These are phyloP conservation scores for Globisporangium carolinianum DNA, from an alignment of 352 stramenopile genomes.

Conservation along the genomic window DNA sequence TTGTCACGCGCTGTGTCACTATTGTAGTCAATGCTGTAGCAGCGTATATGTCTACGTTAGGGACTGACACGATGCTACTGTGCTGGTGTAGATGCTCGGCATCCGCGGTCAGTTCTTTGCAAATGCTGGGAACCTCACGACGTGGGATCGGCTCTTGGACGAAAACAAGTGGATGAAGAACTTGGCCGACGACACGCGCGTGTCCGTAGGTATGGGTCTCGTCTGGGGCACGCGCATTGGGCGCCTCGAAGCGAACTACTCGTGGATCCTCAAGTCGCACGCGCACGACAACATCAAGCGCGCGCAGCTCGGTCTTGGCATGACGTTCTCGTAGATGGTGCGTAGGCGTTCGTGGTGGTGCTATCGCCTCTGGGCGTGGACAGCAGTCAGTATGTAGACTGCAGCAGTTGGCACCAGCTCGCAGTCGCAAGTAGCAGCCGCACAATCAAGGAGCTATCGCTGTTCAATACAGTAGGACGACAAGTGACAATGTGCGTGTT, in stretches of 20 bases:
- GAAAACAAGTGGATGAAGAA: slow-evolving; percentile 90
- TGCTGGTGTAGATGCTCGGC: slow-evolving; percentile 48
- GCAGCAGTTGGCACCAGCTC: neutral
- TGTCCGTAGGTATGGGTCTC: slow-evolving; percentile 81
- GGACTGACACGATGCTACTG: slow-evolving; percentile 1
- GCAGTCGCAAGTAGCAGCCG: no score
- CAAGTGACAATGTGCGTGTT: no score
- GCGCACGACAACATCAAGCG: slow-evolving; percentile 81
- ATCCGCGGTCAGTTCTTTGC: slow-evolving; percentile 86
- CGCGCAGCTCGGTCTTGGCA: slow-evolving; percentile 74
- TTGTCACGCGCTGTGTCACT: no score
- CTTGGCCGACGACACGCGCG: slow-evolving; percentile 78
- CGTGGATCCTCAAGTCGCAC: slow-evolving; percentile 84
- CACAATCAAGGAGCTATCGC: no score
- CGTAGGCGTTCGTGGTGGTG: neutral
- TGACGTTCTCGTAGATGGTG: slow-evolving; percentile 70
- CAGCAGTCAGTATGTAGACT: neutral
- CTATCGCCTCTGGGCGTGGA: neutral
- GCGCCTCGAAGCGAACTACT: slow-evolving; percentile 89
- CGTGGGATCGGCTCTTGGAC: slow-evolving; percentile 76
- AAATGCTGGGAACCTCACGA: slow-evolving; percentile 87
- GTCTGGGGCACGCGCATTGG: slow-evolving; percentile 83
- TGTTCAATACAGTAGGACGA: no score
- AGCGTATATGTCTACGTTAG: neutral
- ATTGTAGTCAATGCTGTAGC: neutral